A percentile compares a stretch with the other conserved stretches of the same genome.
These are phyloP conservation scores for Penicillium salamii DNA, from an alignment of 495 filamentous ascomycete species.

Conservation along the genomic window DNA sequence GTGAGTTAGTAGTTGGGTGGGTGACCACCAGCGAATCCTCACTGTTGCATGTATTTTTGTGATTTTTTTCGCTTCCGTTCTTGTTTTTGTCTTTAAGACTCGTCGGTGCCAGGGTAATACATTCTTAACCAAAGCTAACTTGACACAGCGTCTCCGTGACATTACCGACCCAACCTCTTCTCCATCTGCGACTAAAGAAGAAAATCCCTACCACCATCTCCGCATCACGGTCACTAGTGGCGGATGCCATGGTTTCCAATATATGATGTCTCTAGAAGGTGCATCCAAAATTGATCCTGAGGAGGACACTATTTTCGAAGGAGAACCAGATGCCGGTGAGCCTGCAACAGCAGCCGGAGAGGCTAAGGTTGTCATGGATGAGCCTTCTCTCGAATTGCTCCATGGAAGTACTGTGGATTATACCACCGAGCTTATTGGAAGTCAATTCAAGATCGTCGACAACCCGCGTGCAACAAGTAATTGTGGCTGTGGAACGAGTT, in stretches of 20 bases:
- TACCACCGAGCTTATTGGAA: constrained; percentile 95
- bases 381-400: constrained; percentile 79
- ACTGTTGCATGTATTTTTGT: constrained; percentile 46
- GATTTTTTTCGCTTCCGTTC: constrained; percentile 20
- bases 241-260: constrained; percentile 98
- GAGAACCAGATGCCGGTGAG: constrained; percentile 21
- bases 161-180: constrained; percentile 47
- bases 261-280: constrained; percentile 81
- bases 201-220: constrained; percentile 78
- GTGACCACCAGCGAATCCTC: constrained; percentile 51
- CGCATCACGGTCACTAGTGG: constrained; percentile 88
- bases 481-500: constrained; percentile 97
- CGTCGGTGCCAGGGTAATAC: too few species aligned
- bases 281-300: constrained; percentile 55
- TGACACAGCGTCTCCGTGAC: constrained; percentile 60
- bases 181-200: constrained; percentile 54
- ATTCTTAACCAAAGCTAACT: constrained; percentile 20
- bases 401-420: constrained; percentile 94
- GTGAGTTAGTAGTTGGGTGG: constrained; percentile 50
- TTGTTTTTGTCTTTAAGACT: too few species aligned
- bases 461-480: constrained; percentile 89
- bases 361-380: constrained; percentile 88
- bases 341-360: constrained; percentile 38
- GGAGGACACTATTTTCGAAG: constrained; percentile 70
- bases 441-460: constrained; percentile 94